phyloP scores from a whole-genome alignment of 225 moss, liverwort and hornwort genomes.

The Physcomitrium patens region DNA sequence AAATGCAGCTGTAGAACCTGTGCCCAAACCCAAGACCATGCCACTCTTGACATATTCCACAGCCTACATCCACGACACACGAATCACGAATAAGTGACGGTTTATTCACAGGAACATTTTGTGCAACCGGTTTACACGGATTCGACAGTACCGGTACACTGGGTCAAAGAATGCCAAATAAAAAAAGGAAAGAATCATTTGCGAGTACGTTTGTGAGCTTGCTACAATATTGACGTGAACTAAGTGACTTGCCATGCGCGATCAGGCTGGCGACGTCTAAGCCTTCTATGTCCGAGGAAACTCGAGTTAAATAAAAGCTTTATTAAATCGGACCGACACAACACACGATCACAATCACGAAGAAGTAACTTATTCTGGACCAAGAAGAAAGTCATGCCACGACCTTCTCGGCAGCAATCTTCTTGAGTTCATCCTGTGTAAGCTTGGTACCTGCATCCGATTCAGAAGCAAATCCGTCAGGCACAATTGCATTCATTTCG shows the following conservation, averaged over 20 bases:
- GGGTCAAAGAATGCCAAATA: background rate
- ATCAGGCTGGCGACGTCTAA: no score
- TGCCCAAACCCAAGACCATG: conserved; percentile 98
- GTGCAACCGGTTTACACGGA: background rate
- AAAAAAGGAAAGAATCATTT: background rate
- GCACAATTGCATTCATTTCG: conserved; percentile 1
- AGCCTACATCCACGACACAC: conserved; percentile 31
- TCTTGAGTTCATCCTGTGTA: conserved; percentile 95
- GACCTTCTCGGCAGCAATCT: conserved; percentile 96
- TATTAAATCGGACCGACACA: background rate
- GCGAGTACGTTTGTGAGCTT: background rate
- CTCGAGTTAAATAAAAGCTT: background rate
- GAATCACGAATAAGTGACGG: background rate
- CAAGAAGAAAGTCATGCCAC: conserved; percentile 6
- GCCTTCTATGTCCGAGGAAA: background rate
- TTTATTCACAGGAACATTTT: background rate
- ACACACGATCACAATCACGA: background rate
- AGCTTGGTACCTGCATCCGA: conserved; percentile 73
- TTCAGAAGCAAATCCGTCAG: conserved; percentile 20
- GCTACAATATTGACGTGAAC: background rate
- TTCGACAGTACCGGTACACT: conserved; percentile 14
- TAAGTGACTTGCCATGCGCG: background rate
- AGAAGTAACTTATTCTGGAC: background rate
- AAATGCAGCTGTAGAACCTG: conserved; percentile 94
- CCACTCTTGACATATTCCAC: conserved; percentile 93